Conservation (phyloP, 1,284 basidiomycete genomes). For the Pholiota adiposa region DNA sequence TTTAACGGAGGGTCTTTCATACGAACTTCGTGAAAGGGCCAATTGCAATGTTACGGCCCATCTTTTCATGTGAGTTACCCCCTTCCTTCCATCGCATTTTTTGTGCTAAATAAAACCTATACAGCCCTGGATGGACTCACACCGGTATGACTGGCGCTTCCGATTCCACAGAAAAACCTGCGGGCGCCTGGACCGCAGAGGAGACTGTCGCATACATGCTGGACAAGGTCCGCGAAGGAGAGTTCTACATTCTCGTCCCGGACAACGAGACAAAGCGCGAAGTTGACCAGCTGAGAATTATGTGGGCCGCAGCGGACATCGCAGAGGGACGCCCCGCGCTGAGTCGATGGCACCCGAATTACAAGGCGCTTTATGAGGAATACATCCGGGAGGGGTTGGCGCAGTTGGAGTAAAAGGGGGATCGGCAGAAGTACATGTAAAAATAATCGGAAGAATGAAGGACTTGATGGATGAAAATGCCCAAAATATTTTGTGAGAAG, state of each 20-base stretch:
- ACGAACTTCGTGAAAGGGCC: constrained; percentile 76
- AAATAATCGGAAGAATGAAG: neutral
- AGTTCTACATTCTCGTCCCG: constrained; percentile 91
- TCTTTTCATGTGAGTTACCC: constrained; percentile 73
- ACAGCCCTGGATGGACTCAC: constrained; percentile 84
- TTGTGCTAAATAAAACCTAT: constrained; percentile 1
- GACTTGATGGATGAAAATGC: neutral
- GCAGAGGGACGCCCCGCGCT: constrained; percentile 80
- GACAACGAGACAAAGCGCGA: constrained; percentile 86
- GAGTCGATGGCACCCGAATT: constrained; percentile 78
- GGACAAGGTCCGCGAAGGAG: constrained; percentile 78
- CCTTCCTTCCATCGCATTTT: neutral
- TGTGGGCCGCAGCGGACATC: constrained; percentile 85
- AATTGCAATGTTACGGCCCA: constrained; percentile 79
- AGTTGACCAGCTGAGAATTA: constrained; percentile 77
- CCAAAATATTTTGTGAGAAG: too few species aligned
- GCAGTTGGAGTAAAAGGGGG: constrained; percentile 30
- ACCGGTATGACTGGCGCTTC: constrained; percentile 68
- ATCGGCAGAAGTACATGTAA: neutral
- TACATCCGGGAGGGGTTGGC: constrained; percentile 72
- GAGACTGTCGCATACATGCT: constrained; percentile 93
- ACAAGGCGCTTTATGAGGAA: constrained; percentile 77
- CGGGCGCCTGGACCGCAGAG: constrained; percentile 88
- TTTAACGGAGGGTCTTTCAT: constrained; percentile 84
- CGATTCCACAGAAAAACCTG: constrained; percentile 60